Base-by-base conservation (phyloP, 352 stramenopile genomes). In the Plasmopara muralis region DNA sequence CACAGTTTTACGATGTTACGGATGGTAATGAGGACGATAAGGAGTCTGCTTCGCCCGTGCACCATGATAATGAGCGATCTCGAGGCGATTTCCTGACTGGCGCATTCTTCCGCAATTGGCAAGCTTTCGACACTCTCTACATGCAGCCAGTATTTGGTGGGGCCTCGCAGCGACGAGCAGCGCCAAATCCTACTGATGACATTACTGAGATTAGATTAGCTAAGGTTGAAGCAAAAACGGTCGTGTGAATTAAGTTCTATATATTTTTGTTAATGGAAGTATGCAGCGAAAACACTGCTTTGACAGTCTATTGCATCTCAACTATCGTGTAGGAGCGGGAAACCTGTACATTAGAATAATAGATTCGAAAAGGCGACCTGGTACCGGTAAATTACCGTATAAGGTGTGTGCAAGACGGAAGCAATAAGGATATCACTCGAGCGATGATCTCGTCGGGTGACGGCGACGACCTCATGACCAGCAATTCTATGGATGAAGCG, bases 111-210 rank as follows among this genome's bases (percentile, higher is more conserved):
- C 81, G 76, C 15, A 76, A 68, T 38, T 93, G 83, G 83, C 75
- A 91, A 57, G 64, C 66, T 9, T 89, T 93, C 54, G 83, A 93
- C 53, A 66, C 65, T 28, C 73, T 66, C 40, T 89, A 85, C 64
- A 82, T 93, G 72, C 80, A 91, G 55, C 83, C 79, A 13, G 73
- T 88, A 29, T 93, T 93, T 47, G 83, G 83, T 34, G 80, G 83
- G 14, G 70, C 60, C 39, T 72, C 72, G 35, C 72, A 79, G 37
- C 52, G 57, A 25, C 40, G 53, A 42, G 34, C 47, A 18, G 14
- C 41, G 14, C 34, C 60, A 33, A 50, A 50, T 43, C 41, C 53
- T 43, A 44, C 68, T 29, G 57, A 67, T 16, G 47, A 74, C 6
- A n/a, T 55, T 9, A 47, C 44, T 16, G 50, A 60, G 30, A 52